Percentiles rank a stretch among this genome's conserved stretches.
phyloP scores from a whole-genome alignment of 208 protist genomes.

The Strigomonas culicis region DNA sequence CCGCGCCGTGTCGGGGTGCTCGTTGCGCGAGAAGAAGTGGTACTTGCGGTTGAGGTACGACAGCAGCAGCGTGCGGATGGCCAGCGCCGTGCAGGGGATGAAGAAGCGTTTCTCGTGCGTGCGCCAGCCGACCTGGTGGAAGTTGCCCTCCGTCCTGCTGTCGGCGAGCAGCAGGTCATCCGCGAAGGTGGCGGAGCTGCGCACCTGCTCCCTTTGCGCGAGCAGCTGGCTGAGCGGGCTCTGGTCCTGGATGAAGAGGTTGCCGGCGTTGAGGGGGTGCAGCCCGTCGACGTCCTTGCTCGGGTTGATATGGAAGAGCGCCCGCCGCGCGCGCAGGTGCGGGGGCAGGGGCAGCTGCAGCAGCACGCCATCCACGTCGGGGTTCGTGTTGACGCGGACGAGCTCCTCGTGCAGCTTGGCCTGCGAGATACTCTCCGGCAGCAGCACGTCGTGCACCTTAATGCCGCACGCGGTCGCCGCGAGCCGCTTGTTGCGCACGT shows the following conservation, averaged over 20 bases:
- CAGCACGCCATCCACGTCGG: conserved; percentile 63
- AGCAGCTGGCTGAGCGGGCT: conserved; percentile 27
- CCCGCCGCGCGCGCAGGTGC: conserved; percentile 78
- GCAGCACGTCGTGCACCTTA: conserved; percentile 25
- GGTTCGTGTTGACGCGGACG: conserved; percentile 28
- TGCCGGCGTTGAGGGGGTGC: conserved; percentile 89
- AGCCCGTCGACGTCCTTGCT: conserved; percentile 94
- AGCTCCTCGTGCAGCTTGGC: conserved; percentile 34
- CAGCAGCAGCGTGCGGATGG: conserved; percentile 53
- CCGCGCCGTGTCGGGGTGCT: not conserved
- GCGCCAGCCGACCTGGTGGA: conserved; percentile 21
- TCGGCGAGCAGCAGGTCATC: conserved; percentile 21
- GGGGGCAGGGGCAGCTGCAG: conserved; percentile 93
- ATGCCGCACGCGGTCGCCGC: conserved; percentile 52
- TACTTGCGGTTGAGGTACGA: conserved; percentile 32
- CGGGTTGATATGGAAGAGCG: conserved; percentile 58
- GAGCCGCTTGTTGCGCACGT: conserved; percentile 58
- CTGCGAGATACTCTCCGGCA: conserved; percentile 30
- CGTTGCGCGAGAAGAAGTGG: not conserved
- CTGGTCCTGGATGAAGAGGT: conserved; percentile 58
- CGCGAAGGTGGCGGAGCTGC: not conserved
- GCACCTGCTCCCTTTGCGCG: not conserved
- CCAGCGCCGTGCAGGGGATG: conserved; percentile 60
- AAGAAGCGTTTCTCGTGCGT: conserved; percentile 54
- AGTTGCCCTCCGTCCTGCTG: conserved; percentile 12